Base-by-base conservation (phyloP, 345 rosid species). In the Lepidium didymum region DNA sequence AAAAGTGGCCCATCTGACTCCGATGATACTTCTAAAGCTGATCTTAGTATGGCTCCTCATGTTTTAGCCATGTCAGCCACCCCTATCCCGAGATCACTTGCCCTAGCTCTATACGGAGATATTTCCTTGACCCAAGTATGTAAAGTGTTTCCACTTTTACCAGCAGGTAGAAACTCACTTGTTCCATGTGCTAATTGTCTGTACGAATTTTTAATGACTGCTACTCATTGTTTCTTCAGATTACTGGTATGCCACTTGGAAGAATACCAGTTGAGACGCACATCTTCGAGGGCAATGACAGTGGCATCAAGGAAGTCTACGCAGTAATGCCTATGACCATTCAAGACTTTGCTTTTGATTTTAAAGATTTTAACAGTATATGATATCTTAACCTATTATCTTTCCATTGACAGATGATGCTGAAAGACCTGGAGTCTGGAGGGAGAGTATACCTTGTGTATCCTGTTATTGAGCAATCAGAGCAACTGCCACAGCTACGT, bases 41-140 rank as follows among this genome's bases (percentile, higher is more conserved):
- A 83, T 73, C 77, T 60, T 63, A 34, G 65, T 65, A 94, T 94
- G 97, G 97, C 99, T 65, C 99, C 97, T 23, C 97, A 94, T 78
- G 82, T 94, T 75, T 96, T 94, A 63, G 96, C 96, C 31, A 79
- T 94, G 92, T 87, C 97, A 59, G 97, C 97, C 71, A 94, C 99
- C 68, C 96, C 96, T 70, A 88, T 90, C 55, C 98, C 97, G 8
- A 85, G 97, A 84, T 84, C 98, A 41, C 96, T 94, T 67, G 97
- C 99, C 62, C 54, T 94, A 67, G 99, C 97, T 23, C 72, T 94
- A 68, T 91, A 91, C 76, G 97, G 97, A 31, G 97, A 94, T 76
- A 78, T 89, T 73, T 89, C 96, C 55, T 70, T 94, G 67, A 91
- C 96, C 53, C 92, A 94, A 77, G 99, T 89, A 81, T n/a, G 83